A percentile compares a stretch with the other conserved stretches of the same genome.
Conservation (phyloP, 164 flowering plant genomes). For the Vitis riparia region DNA sequence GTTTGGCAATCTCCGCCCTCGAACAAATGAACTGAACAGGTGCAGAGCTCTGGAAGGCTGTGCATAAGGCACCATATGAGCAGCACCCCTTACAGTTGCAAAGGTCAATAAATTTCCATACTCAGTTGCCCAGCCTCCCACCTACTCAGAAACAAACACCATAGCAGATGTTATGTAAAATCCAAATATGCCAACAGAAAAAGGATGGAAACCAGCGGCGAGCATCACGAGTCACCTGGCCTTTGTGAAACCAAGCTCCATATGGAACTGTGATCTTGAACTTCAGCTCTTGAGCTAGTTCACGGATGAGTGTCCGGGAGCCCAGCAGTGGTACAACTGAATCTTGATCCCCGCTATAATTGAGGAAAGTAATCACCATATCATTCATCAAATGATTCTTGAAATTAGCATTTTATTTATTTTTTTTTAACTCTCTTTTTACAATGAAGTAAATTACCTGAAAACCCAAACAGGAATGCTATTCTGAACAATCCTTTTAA, state of each 20-base stretch:
- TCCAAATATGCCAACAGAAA: background rate
- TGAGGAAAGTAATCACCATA: background rate
- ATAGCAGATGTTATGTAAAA: too few relatives aligned
- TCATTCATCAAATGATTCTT: background rate
- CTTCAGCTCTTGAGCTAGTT: slow-evolving; percentile 73
- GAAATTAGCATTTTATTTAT: background rate
- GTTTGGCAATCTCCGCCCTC: slow-evolving; percentile 70
- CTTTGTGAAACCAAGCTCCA: slow-evolving; percentile 89
- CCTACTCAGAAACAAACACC: slow-evolving; percentile 35
- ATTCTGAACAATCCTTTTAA: slow-evolving; percentile 56
- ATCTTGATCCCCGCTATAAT: slow-evolving; percentile 93
- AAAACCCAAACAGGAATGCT: slow-evolving; percentile 80
- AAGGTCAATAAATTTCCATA: slow-evolving; percentile 85
- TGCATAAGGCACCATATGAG: slow-evolving; percentile 96
- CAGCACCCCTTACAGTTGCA: slow-evolving; percentile 95
- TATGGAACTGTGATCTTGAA: slow-evolving; percentile 81
- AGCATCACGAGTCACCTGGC: slow-evolving; percentile 52
- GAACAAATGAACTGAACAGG: slow-evolving; percentile 72
- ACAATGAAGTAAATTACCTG: slow-evolving; percentile 43
- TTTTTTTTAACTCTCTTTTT: background rate
- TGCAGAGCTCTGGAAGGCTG: slow-evolving; percentile 90
- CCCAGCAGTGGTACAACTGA: slow-evolving; percentile 89
- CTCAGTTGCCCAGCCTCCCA: slow-evolving; percentile 91
- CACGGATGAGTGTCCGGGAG: slow-evolving; percentile 79
- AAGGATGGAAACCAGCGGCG: background rate